Percentiles rank a stretch among this genome's conserved stretches.
These are phyloP conservation scores for Aegle marmelos DNA, from an alignment of 345 rosid species.

Conservation along the genomic window DNA sequence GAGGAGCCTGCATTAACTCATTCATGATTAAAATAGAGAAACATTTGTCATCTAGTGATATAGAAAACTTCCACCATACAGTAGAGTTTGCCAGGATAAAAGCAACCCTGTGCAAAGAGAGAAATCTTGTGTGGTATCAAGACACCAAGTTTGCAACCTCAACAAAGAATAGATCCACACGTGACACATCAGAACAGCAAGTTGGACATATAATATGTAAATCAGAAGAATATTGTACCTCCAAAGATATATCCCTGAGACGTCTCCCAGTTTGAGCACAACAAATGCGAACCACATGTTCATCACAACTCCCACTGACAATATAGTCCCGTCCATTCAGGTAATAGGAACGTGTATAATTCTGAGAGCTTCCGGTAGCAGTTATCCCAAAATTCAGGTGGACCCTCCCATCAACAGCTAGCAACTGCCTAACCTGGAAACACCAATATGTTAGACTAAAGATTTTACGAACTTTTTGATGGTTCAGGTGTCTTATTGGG, in stretches of 20 bases:
- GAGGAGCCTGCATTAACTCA: neutral
- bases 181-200: neutral
- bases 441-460: constrained; percentile 16
- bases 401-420: constrained; percentile 86
- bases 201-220: neutral
- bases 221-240: constrained; percentile 44
- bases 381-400: constrained; percentile 71
- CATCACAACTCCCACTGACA: constrained; percentile 90
- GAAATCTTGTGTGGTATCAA: neutral
- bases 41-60: neutral
- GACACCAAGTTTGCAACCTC: neutral
- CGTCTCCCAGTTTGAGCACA: constrained; percentile 99
- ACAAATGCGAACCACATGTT: constrained; percentile 79
- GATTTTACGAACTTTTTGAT: neutral
- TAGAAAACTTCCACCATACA: neutral
- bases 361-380: constrained; percentile 75
- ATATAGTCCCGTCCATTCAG: constrained; percentile 92
- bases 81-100: neutral
- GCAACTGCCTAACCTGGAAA: constrained; percentile 78
- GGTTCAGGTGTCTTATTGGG: too few species aligned
- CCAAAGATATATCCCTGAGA: constrained; percentile 81
- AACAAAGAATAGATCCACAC: neutral
- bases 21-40: neutral
- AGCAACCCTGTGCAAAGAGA: neutral
- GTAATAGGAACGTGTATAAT: constrained; percentile 93